Percentiles rank a stretch among this genome's conserved stretches.
phyloP scores from a whole-genome alignment of 1,284 basidiomycete species.

The Puccinia polysora region DNA sequence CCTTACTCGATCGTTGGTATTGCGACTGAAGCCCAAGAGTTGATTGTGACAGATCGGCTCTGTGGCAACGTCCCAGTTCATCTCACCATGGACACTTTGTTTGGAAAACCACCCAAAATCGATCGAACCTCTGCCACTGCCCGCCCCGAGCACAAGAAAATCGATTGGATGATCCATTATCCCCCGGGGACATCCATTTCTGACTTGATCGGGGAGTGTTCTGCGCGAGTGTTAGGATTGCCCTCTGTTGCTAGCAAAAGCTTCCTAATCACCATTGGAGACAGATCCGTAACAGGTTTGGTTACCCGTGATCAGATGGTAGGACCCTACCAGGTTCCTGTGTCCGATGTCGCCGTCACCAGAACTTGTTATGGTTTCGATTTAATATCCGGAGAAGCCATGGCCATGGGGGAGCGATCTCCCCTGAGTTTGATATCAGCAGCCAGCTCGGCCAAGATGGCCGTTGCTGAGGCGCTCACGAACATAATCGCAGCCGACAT shows the following conservation, averaged over 20 bases:
- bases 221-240: conserved; percentile 78
- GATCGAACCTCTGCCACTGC: conserved; percentile 65
- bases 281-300: conserved; percentile 87
- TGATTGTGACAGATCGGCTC: conserved; percentile 84
- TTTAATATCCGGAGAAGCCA: conserved; percentile 72
- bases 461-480: conserved; percentile 86
- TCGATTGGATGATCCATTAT: conserved; percentile 63
- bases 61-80: conserved; percentile 69
- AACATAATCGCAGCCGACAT: conserved; percentile 82
- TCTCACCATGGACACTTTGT: conserved; percentile 89
- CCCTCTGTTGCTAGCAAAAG: conserved; percentile 92
- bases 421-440: conserved; percentile 81
- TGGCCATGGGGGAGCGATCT: conserved; percentile 96
- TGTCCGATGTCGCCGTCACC: conserved; percentile 95
- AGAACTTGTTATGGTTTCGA: conserved; percentile 87
- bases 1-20: conserved; percentile 91
- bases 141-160: conserved; percentile 53
- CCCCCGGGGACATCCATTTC: conserved; percentile 15
- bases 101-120: conserved; percentile 95
- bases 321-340: conserved; percentile 96
- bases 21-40: conserved; percentile 63
- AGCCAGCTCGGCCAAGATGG: conserved; percentile 89
- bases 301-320: conserved; percentile 98
- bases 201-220: conserved; percentile 58
- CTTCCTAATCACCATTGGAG: conserved; percentile 97